These are phyloP conservation scores for Pythium dissotocum DNA, from an alignment of 352 stramenopile species.

Conservation along the genomic window DNA sequence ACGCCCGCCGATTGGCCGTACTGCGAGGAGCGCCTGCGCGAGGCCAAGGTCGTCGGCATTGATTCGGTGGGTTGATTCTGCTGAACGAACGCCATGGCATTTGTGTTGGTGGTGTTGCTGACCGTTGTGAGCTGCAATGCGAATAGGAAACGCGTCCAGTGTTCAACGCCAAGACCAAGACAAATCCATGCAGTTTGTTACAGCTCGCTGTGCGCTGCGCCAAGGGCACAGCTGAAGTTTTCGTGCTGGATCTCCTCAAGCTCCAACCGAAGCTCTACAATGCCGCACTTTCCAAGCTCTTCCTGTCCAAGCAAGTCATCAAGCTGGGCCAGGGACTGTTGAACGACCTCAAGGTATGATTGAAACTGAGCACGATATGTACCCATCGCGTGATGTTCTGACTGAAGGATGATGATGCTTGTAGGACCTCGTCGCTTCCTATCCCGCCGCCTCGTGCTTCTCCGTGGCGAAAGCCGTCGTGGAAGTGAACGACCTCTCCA, in stretches of 20 bases:
- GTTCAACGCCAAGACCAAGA: slow-evolving; percentile 39
- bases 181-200: slow-evolving; percentile 55
- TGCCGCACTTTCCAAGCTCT: slow-evolving; percentile 47
- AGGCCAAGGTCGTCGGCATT: slow-evolving; percentile 59
- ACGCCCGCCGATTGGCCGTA: slow-evolving; percentile 46
- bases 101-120: slow-evolving; percentile 6
- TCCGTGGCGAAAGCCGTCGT: slow-evolving; percentile 61
- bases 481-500: slow-evolving; percentile 77
- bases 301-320: slow-evolving; percentile 62
- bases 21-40: slow-evolving; percentile 47
- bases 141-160: slow-evolving; percentile 65
- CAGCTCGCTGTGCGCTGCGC: slow-evolving; percentile 65
- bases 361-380: neutral
- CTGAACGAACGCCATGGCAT: neutral
- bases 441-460: slow-evolving; percentile 72
- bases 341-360: slow-evolving; percentile 50
- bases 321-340: slow-evolving; percentile 75
- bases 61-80: slow-evolving; percentile 56
- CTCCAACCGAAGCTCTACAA: slow-evolving; percentile 66
- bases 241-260: slow-evolving; percentile 69
- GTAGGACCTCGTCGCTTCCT: slow-evolving; percentile 54
- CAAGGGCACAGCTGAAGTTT: slow-evolving; percentile 57
- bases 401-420: neutral
- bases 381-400: neutral
- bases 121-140: neutral